phyloP scores from a whole-genome alignment of 2,329 filamentous ascomycete species.

The Teratosphaeria epicoccoides region DNA sequence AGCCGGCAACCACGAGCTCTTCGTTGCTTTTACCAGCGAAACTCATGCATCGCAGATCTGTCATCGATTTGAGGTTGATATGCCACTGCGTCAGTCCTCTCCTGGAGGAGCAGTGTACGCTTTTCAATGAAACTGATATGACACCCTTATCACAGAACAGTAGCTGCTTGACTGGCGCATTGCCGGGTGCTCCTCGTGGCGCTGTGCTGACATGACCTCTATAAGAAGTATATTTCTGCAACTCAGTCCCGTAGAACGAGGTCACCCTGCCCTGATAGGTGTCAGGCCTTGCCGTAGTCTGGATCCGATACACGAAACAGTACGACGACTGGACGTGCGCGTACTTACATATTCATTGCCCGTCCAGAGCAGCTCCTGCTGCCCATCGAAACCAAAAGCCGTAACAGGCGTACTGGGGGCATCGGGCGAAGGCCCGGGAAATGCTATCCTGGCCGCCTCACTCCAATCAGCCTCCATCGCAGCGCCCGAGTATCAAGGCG shows the following conservation, averaged over 20 bases:
- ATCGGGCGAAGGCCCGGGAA: conserved; percentile 66
- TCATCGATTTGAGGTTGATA: conserved; percentile 66
- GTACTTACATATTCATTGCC: conserved; percentile 74
- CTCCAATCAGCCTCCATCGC: conserved; percentile 44
- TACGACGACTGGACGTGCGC: neutral
- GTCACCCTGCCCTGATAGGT: conserved; percentile 63
- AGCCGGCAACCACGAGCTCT: conserved; percentile 77
- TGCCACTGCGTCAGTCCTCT: conserved; percentile 83
- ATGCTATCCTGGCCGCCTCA: conserved; percentile 66
- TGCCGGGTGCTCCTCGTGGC: conserved; percentile 27
- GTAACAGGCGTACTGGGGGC: conserved; percentile 59
- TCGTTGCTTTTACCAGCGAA: conserved; percentile 78
- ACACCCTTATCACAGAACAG: conserved; percentile 86
- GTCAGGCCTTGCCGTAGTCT: neutral
- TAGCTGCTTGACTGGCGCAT: conserved; percentile 77
- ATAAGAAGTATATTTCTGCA: conserved; percentile 85
- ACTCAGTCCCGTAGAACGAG: conserved; percentile 76
- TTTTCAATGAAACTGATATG: conserved; percentile 69
- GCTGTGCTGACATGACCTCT: conserved; percentile 55
- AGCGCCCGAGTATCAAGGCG: neutral
- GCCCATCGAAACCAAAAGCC: conserved; percentile 78
- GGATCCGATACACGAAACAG: neutral
- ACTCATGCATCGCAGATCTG: conserved; percentile 84
- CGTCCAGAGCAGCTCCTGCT: conserved; percentile 83
- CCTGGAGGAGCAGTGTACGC: conserved; percentile 79